These are phyloP conservation scores for Castanea mollissima DNA, from an alignment of 306 rosid genomes.

Conservation along the genomic window DNA sequence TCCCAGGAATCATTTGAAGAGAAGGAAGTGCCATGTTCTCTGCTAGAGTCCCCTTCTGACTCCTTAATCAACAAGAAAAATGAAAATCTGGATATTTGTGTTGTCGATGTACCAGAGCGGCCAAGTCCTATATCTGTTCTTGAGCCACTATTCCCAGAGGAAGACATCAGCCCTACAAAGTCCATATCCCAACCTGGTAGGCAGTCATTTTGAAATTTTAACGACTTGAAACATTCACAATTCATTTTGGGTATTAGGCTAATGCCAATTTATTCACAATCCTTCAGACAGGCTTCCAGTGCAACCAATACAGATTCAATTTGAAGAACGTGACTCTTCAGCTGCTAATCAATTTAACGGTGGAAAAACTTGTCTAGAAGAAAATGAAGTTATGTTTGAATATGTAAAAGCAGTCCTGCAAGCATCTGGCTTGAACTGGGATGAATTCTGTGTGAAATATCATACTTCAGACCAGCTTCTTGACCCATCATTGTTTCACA, in stretches of 20 bases:
- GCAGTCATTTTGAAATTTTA: slow-evolving; percentile 11
- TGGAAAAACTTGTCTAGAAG: slow-evolving; percentile 43
- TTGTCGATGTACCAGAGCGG: slow-evolving; percentile 43
- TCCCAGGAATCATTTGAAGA: slow-evolving; percentile 50
- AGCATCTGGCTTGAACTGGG: slow-evolving; percentile 65
- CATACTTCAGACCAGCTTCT: slow-evolving; percentile 72
- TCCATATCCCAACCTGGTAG: slow-evolving; percentile 47
- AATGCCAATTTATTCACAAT: slow-evolving; percentile 30
- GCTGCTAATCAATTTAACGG: slow-evolving; percentile 36
- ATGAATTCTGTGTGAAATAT: slow-evolving; percentile 56
- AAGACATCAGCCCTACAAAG: slow-evolving; percentile 49
- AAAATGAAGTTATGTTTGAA: slow-evolving; percentile 52
- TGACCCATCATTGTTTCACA: slow-evolving; percentile 55
- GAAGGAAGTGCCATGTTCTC: slow-evolving; percentile 43
- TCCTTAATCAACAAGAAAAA: slow-evolving; percentile 32
- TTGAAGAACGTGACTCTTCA: slow-evolving; percentile 58
- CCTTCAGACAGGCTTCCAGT: slow-evolving; percentile 49
- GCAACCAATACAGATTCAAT: slow-evolving; percentile 56
- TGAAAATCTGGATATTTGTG: slow-evolving; percentile 43
- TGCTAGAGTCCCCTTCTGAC: slow-evolving; percentile 46
- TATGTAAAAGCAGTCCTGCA: slow-evolving; percentile 56
- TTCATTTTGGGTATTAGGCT: slow-evolving; percentile 10
- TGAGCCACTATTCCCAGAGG: slow-evolving; percentile 60
- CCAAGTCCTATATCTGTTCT: slow-evolving; percentile 98
- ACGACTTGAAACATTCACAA: neutral